Evolutionary conservation across 805 yeast genomes (phyloP), one percentile per base, ranked within the genome.

Genomic region (Candida palmyrensis): DNA sequence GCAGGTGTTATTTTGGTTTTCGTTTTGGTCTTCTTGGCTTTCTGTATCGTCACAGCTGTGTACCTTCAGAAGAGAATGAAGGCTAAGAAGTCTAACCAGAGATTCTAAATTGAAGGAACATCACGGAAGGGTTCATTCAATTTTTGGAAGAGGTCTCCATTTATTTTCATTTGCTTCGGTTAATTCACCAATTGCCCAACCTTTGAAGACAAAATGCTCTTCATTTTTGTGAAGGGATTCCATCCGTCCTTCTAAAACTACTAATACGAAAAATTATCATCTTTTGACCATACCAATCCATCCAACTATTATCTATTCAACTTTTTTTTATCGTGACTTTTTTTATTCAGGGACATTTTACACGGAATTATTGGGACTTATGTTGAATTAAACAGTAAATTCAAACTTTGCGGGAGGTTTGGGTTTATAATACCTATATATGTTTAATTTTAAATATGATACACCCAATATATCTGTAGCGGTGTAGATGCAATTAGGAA

Each of bases 1-100:
- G 69, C 79, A 44, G 86, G 86, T 65, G 85, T 79, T 66, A 79
- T 79, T 59, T 68, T 79, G 57, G 86, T 79, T 46, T 77, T 79
- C 64, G 64, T 60, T 44, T 68, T 75, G 54, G 44, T 75, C 42
- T 73, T 73, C 63, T 72, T 71, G 55, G 73, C 70, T 40, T 44
- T 50, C 38, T 36, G 45, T 43, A 67, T 59, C 42, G 45, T 70
- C 37, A 38, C 47, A 42, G 59, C 57, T 50, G 52, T 66, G 39
- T 49, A 53, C 44, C 41, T 61, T 49, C 57, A 54, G 40, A 69
- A 66, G 66, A 57, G 51, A 44, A 27, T 67, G 42, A 62, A 61
- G 55, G 65, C 63, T 22, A 66, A 54, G 51, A 69, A 66, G 56
- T 45, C 68, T 37, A 50, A 57, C 53, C 62, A 59, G 49, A 61